Percentiles rank a stretch among this genome's conserved stretches.
Evolutionary conservation across 2,329 filamentous ascomycete species (phyloP).

Genomic region (Xylariomycetidae sp.): DNA sequence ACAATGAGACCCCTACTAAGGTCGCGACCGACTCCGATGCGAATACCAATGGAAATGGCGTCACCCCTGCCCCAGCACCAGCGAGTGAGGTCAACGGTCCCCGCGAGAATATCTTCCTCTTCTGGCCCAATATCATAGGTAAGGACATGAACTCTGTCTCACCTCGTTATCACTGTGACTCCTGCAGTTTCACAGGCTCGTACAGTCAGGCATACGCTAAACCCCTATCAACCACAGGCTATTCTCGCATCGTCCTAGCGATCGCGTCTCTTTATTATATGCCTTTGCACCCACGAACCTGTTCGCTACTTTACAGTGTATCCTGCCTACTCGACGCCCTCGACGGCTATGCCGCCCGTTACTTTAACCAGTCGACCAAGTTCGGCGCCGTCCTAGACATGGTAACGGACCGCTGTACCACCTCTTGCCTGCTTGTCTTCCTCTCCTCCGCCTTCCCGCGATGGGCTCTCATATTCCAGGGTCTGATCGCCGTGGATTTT

Average conservation of each 20-base stretch:
- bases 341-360: conserved; percentile 86
- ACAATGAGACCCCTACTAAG: conserved; percentile 18
- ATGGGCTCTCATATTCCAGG: conserved; percentile 92
- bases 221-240: too few relatives aligned
- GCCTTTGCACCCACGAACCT: conserved; percentile 96
- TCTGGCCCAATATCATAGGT: conserved; percentile 81
- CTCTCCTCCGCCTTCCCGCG: conserved; percentile 89
- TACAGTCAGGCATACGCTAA: too few relatives aligned
- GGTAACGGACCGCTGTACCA: conserved; percentile 98
- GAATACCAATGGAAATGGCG: conserved; percentile 39
- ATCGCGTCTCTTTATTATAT: conserved; percentile 97
- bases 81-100: conserved; percentile 32
- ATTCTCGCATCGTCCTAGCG: conserved; percentile 73
- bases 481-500: conserved; percentile 85
- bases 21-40: conserved; percentile 16
- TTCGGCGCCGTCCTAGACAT: conserved; percentile 98
- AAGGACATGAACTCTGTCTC: too few relatives aligned
- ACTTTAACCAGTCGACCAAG: conserved; percentile 86
- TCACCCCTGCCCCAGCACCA: conserved; percentile 26
- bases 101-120: conserved; percentile 74
- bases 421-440: conserved; percentile 90
- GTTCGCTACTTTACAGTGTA: conserved; percentile 83
- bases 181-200: too few relatives aligned
- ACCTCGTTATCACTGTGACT: too few relatives aligned
- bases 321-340: conserved; percentile 94